phyloP scores from a whole-genome alignment of 345 rosid species.

The Odontarrhena argentea region DNA sequence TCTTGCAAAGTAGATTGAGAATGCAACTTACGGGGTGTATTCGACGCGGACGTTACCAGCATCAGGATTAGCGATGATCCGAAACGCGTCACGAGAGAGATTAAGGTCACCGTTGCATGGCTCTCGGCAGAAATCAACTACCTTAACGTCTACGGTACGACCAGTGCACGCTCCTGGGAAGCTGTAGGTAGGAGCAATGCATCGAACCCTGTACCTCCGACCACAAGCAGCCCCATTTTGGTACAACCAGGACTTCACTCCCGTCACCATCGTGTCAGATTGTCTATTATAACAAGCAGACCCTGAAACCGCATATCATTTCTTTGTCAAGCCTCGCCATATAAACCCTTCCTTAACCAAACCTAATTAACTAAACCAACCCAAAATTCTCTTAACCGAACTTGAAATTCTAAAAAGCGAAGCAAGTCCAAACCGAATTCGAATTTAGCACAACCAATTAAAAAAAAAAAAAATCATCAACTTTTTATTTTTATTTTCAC shows the following conservation, averaged over 20 bases:
- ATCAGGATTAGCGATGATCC: slow-evolving; percentile 46
- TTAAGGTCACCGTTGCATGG: slow-evolving; percentile 51
- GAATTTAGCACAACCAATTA: too few species aligned
- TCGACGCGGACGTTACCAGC: slow-evolving; percentile 49
- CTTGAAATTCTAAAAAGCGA: too few species aligned
- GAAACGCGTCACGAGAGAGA: slow-evolving; percentile 59
- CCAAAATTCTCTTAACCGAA: not conserved
- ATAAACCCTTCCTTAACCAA: too few species aligned
- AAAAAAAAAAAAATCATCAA: too few species aligned
- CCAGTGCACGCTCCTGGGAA: slow-evolving; percentile 43
- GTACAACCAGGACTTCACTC: slow-evolving; percentile 49
- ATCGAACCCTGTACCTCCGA: slow-evolving; percentile 48
- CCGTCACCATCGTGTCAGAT: slow-evolving; percentile 42
- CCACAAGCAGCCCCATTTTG: slow-evolving; percentile 50
- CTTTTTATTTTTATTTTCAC: too few species aligned
- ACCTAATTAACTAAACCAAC: not conserved
- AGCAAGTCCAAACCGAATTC: too few species aligned
- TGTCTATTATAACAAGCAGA: slow-evolving; percentile 45
- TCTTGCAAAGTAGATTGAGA: not conserved
- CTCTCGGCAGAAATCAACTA: slow-evolving; percentile 49
- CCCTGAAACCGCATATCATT: slow-evolving; percentile 25
- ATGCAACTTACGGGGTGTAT: slow-evolving; percentile 33
- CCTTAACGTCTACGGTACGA: slow-evolving; percentile 42
- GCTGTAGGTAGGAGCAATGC: slow-evolving; percentile 40
- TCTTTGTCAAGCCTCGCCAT: not conserved